Evolutionary conservation across 306 rosid species (phyloP), one percentile per base, ranked within the genome.

Genomic region (Luffa acutangula): DNA sequence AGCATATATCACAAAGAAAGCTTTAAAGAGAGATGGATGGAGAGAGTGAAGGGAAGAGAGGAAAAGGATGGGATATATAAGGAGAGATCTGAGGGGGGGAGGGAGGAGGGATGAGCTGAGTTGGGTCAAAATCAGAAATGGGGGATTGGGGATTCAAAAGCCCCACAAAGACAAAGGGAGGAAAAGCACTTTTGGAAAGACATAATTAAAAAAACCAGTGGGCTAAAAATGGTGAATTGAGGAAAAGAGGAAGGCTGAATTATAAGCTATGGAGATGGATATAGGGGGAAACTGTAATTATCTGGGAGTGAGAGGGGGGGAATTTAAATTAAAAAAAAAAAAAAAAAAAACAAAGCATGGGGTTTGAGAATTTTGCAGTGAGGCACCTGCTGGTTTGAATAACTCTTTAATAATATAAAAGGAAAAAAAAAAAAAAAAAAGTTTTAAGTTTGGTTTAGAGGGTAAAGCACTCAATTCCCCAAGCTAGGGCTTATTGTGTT

Each of bases 401-500:
- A 25, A 25, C 31, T 37, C 72, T 41, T 41, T 48, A 57, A 43
- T 57, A 59, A 11, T 77, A 31, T 1, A 76, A 20, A 57, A 52
- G 18, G 14, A 52, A 9, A 59, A 75, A 57, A 75, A 60, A 74
- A 65, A 75, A 34, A 21, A 9, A 58, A 37, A 77, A 5, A 34
- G 5, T 3, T 25, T 6, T 18, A 13, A 46, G 33, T 0, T 34
- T 37, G 51, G 54, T 77, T 39, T 9, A 13, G 54, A 9, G 64
- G 25, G 71, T n/a, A 64, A 36, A 36, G 13, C 75, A 65, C 52
- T 49, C 93, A 89, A 92, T 89, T 94, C 91, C 98, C 95, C 85
- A 90, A 89, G 97, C 89, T 79, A 87, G 86, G 86, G 75, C 2
- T 79, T 79, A 79, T 69, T 91, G 86, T 85, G 91, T 91, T 91